Evolutionary conservation across 352 stramenopile species (phyloP).

Genomic region (Phytophthora tubulina): DNA sequence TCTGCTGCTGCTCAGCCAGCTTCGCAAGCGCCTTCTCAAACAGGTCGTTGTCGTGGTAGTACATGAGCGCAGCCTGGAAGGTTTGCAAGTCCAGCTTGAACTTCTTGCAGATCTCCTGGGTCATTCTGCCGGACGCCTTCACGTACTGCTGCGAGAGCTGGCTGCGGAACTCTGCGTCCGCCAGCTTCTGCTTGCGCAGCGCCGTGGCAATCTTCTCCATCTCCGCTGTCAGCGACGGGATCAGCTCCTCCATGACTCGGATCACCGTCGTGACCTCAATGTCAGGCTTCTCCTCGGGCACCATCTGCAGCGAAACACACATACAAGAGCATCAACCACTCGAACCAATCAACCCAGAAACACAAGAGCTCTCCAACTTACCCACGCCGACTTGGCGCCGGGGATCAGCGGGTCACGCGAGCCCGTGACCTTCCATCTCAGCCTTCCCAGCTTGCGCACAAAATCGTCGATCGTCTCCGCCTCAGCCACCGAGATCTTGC

Average conservation of each 20-base stretch:
- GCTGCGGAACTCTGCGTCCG: conserved; percentile 53
- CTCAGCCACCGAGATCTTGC: conserved; percentile 69
- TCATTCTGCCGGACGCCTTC: conserved; percentile 68
- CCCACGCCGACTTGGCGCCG: conserved; percentile 49
- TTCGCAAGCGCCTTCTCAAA: conserved; percentile 74
- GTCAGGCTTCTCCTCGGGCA: conserved; percentile 70
- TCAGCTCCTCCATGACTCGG: conserved; percentile 76
- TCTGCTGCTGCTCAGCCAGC: conserved; percentile 72
- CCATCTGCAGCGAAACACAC: conserved; percentile 40
- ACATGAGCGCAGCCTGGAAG: conserved; percentile 82
- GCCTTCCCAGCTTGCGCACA: conserved; percentile 71
- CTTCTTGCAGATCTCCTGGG: conserved; percentile 59
- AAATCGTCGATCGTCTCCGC: conserved; percentile 78
- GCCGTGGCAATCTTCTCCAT: conserved; percentile 70
- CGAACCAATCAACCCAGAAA: neutral
- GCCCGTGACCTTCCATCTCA: conserved; percentile 85
- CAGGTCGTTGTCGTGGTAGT: conserved; percentile 76
- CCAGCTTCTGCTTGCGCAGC: conserved; percentile 49
- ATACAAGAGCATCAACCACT: conserved; percentile 8
- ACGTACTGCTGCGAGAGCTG: conserved; percentile 77
- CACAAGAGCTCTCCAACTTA: conserved; percentile 28
- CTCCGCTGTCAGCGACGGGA: conserved; percentile 73
- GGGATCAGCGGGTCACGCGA: conserved; percentile 79
- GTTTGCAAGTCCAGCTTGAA: conserved; percentile 67
- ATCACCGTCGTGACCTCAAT: conserved; percentile 69